Evolutionary conservation across 1,284 basidiomycete genomes (phyloP), one percentile per base, ranked within the genome.

Genomic region (Schizophyllum amplum): DNA sequence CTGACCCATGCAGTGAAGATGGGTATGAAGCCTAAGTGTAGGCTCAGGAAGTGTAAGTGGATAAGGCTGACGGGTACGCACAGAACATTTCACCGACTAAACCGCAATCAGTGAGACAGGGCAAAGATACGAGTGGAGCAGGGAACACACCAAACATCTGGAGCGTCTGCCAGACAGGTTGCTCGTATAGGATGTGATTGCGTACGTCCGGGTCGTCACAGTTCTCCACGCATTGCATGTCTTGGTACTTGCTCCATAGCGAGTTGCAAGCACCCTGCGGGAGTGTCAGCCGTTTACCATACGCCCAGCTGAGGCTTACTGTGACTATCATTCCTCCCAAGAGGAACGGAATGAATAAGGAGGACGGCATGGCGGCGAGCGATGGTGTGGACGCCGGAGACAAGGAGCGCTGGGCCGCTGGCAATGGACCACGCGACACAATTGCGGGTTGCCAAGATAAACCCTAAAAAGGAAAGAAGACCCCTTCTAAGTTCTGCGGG

Each of bases 161-260:
- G 50, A 95, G 80, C 9, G 91, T 94, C 73, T 94, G 92, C 90
- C 90, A 94, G 24, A 95, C 91, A 1, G 93, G 93, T 70, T 95
- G 92, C 66, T 95, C 91, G 69, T 91, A 95, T 48, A 92, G 78
- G 51, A 93, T 76, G 60, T 78, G 83, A 33, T 75, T 71, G 50
- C 68, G 60, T 22, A 81, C 74, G 69, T 83, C 70, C 53, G 77
- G 75, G 66, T 87, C 81, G 58, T 72, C 66, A 68, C 92, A 96
- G 71, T 94, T 88, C 79, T 94, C 92, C 55, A 95, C 93, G 67
- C 93, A 96, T 84, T 94, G 90, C 88, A 92, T 94, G 69, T 95
- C 93, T 86, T 92, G 64, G 20, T 48, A 90, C 70, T 91, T 91
- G 69, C 76, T 80, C 85, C 86, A 91, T 47, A 91, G 75, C 4